These are phyloP conservation scores for Pseudozyma flocculosa DNA, from an alignment of 1,284 basidiomycete species.

Conservation along the genomic window DNA sequence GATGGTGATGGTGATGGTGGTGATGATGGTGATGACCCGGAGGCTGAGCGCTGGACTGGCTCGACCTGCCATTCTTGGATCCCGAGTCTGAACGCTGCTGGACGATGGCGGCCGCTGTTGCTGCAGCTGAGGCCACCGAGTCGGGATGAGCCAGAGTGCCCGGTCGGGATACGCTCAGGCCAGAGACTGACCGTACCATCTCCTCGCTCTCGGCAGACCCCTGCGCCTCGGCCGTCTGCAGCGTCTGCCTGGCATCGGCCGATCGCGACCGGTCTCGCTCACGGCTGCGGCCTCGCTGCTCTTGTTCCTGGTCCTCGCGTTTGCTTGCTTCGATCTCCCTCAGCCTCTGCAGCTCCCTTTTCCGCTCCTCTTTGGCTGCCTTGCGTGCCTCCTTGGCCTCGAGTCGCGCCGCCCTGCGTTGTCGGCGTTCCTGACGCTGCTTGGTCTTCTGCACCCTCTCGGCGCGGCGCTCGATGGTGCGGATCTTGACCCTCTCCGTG, in stretches of 20 bases:
- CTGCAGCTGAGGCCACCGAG: constrained; percentile 13
- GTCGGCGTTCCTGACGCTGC: constrained; percentile 12
- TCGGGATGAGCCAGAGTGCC: constrained; percentile 12
- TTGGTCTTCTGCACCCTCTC: constrained; percentile 20
- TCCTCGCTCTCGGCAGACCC: neutral
- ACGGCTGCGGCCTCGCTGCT: constrained; percentile 23
- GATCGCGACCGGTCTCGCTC: constrained; percentile 23
- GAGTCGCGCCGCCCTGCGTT: constrained; percentile 9
- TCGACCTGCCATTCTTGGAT: neutral
- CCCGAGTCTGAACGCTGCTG: constrained; percentile 1
- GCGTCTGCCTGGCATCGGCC: constrained; percentile 5
- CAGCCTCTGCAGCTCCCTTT: constrained; percentile 10
- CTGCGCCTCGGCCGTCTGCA: neutral
- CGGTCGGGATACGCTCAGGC: constrained; percentile 13
- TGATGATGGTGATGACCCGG: constrained; percentile 15
- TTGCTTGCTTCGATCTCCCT: constrained; percentile 1
- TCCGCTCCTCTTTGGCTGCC: constrained; percentile 17
- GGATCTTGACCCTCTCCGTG: constrained; percentile 70
- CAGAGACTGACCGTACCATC: constrained; percentile 5
- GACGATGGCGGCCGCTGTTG: constrained; percentile 9
- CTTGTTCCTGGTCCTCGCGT: neutral
- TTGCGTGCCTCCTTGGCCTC: constrained; percentile 18
- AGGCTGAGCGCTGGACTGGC: constrained; percentile 1
- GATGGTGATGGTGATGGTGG: constrained; percentile 13
- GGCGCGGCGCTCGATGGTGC: constrained; percentile 44